phyloP scores from a whole-genome alignment of 2,329 filamentous ascomycete genomes.

The Neopestalotiopsis sp. region DNA sequence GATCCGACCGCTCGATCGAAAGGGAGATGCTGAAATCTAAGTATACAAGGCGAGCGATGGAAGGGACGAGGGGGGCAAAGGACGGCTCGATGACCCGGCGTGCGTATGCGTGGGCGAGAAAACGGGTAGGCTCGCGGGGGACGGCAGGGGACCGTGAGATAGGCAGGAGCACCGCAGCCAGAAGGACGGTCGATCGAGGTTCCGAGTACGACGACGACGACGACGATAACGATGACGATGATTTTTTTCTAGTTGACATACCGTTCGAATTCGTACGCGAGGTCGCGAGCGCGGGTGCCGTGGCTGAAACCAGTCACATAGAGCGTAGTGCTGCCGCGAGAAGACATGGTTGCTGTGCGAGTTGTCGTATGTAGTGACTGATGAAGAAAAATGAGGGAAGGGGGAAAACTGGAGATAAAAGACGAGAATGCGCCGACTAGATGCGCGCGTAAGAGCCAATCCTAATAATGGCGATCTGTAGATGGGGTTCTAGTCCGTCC shows the following conservation, averaged over 20 bases:
- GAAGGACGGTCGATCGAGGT: conserved; percentile 45
- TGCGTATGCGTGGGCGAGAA: conserved; percentile 36
- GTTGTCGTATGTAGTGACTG: not conserved
- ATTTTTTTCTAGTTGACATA: conserved; percentile 72
- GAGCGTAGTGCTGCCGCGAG: conserved; percentile 90
- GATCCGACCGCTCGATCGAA: conserved; percentile 52
- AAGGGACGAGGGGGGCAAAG: conserved; percentile 36
- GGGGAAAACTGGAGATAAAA: not conserved
- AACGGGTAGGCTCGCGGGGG: conserved; percentile 24
- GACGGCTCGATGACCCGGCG: conserved; percentile 47
- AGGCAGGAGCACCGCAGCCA: conserved; percentile 47
- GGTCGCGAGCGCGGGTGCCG: conserved; percentile 96
- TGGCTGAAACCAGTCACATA: conserved; percentile 99
- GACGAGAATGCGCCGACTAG: not conserved
- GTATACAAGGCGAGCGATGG: conserved; percentile 37
- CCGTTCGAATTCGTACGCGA: conserved; percentile 99
- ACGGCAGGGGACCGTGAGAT: conserved; percentile 39
- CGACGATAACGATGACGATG: conserved; percentile 42
- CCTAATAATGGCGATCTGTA: not conserved
- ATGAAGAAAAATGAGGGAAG: not conserved
- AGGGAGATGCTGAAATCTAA: conserved; percentile 41
- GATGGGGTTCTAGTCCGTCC: not conserved
- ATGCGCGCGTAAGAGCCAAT: not conserved
- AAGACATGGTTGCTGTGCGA: conserved; percentile 64
- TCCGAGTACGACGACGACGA: conserved; percentile 40